Base-by-base conservation (phyloP, 2,329 filamentous ascomycete genomes). In the Eutypella sp. region DNA sequence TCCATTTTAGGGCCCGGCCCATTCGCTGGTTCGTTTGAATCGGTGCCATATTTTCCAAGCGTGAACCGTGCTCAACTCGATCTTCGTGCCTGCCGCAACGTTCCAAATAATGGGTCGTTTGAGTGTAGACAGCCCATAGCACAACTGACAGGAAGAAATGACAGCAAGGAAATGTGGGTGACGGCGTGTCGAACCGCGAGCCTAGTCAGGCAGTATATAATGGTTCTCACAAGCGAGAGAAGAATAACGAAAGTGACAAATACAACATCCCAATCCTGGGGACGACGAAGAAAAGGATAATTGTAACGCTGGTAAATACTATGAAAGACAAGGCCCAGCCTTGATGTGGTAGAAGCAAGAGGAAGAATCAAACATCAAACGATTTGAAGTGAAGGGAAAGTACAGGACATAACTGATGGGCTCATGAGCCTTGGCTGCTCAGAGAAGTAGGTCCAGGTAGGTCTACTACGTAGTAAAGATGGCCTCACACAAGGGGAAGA, bases 241-340 rank as follows among this genome's bases (percentile, higher is more conserved):
- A 44, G 48, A 50, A 13, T 24, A 42, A 46, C 52, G 40, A 37
- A 29, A 13, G 11, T 33, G 22, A 33, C n/a, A 29, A 39, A 40
- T 44, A 42, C 22, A 52, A 52, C 48, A 56, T 47, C 47, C 45
- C 53, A 51, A 55, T 47, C 49, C 48, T 51, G 51, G 50, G 45
- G 37, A 46, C 47, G 39, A 48, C 47, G 45, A 59, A 34, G 54
- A 55, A 54, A 52, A 55, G 18, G n/a, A n/a, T n/a, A n/a, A n/a
- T n/a, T n/a, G n/a, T n/a, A n/a, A n/a, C n/a, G n/a, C n/a, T n/a
- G n/a, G n/a, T n/a, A n/a, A n/a, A n/a, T n/a, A n/a, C 36, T 22
- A 39, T 15, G n/a, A n/a, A 7, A 16, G 50, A 57, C 41, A 49
- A 61, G 56, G 58, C 47, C 59, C 59, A 41, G 59, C 59, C 60